These are phyloP conservation scores for Mollisia scopiformis DNA, from an alignment of 2,329 filamentous ascomycete genomes.

Conservation along the genomic window DNA sequence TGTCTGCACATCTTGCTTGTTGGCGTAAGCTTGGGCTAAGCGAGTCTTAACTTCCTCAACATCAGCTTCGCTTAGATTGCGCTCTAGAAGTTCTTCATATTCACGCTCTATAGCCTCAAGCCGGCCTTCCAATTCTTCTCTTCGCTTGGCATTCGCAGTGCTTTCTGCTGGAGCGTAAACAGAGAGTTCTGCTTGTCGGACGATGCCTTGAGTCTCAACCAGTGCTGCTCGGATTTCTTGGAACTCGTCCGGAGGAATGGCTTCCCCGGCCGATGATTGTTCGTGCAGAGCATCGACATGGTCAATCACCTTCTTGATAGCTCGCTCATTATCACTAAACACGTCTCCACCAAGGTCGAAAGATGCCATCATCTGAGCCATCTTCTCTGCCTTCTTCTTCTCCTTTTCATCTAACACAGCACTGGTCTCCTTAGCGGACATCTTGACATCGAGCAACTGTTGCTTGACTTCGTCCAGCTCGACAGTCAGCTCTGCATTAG, in stretches of 20 bases:
- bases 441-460: constrained; percentile 92
- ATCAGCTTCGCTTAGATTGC: constrained; percentile 78
- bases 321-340: constrained; percentile 90
- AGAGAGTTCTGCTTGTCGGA: constrained; percentile 89
- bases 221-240: constrained; percentile 76
- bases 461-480: constrained; percentile 97
- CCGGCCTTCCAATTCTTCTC: constrained; percentile 76
- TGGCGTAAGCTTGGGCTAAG: constrained; percentile 75
- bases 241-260: constrained; percentile 80
- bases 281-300: constrained; percentile 80
- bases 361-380: constrained; percentile 99
- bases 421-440: constrained; percentile 92
- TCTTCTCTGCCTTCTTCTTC: constrained; percentile 97
- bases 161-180: constrained; percentile 70
- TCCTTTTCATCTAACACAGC: constrained; percentile 95
- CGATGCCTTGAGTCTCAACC: constrained; percentile 87
- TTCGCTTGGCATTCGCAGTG: constrained; percentile 67
- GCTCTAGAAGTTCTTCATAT: constrained; percentile 81
- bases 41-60: constrained; percentile 82
- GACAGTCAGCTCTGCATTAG: constrained; percentile 86
- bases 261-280: constrained; percentile 75
- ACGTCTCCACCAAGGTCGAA: constrained; percentile 93
- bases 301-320: constrained; percentile 81
- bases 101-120: constrained; percentile 76
- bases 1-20: constrained; percentile 73